Base-by-base conservation (phyloP, 176 grass and related monocot genomes). In the Tillandsia leiboldiana region DNA sequence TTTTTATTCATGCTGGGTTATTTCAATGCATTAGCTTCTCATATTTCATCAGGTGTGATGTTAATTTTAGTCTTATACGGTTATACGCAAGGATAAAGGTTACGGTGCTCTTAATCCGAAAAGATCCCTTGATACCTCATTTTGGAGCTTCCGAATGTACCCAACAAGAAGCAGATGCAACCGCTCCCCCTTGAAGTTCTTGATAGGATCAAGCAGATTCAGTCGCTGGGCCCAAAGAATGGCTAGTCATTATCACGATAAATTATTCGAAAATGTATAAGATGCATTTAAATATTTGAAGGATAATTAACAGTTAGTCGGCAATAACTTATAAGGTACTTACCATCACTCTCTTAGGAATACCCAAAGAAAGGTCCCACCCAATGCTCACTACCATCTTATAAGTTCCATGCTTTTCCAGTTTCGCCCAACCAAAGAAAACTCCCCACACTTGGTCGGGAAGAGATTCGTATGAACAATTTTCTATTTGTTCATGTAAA, bases 371-470 rank as follows among this genome's bases (percentile, higher is more conserved):
- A 77, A 81, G 59, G 69, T 96, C 81, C 88, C 92, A 96, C 47
- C 88, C 92, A 76, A 69, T 86, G 83, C 70, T 54, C 51, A 91
- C 61, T 8, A 96, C 64, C 11, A 70, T 78, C 71, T 87, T 91
- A 65, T 50, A 81, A 24, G 87, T 53, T 64, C 78, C 81, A 56
- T 59, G 70, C 10, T 22, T 28, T 85, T 91, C 79, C 49, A 77
- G 71, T 63, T 96, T 81, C 51, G 69, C 81, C 92, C 92, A 96
- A 73, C 92, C 86, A 51, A 96, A 75, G 77, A 81, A 89, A 81
- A 91, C 71, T 48, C 92, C 92, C 22, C 75, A 78, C 73, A 89
- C 62, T 78, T 96, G 88, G 49, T 89, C 86, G 64, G 92, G 83
- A 80, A 96, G 70, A 53, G 14, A 80, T 67, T 91, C 86, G 51